Evolutionary conservation across 768 basidiomycete species (phyloP).

Genomic region (Leccinum broughii): DNA sequence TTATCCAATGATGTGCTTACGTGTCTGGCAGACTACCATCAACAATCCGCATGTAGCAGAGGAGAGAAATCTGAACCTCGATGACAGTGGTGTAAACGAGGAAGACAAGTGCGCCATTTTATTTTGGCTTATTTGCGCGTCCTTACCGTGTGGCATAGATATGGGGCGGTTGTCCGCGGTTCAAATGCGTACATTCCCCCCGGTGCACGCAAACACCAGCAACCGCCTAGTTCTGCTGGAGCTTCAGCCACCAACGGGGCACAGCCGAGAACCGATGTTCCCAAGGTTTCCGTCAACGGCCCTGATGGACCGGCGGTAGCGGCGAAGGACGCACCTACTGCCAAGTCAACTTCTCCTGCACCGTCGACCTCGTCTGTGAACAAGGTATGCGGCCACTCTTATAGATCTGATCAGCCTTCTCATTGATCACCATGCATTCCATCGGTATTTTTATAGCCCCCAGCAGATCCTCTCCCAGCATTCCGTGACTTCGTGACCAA

Average conservation of each 20-base stretch:
- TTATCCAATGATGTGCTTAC: constrained; percentile 13
- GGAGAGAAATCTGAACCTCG: constrained; percentile 67
- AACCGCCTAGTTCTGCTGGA: constrained; percentile 23
- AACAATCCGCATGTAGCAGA: constrained; percentile 88
- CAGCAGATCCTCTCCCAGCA: constrained; percentile 75
- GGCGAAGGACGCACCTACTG: constrained; percentile 43
- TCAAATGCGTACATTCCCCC: constrained; percentile 94
- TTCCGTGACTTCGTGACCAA: constrained; percentile 92
- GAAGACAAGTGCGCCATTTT: constrained; percentile 82
- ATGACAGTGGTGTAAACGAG: constrained; percentile 81
- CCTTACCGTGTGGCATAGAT: constrained; percentile 50
- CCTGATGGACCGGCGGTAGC: constrained; percentile 64
- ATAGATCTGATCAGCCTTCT: constrained; percentile 3
- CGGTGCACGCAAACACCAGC: constrained; percentile 62
- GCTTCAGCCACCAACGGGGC: constrained; percentile 30
- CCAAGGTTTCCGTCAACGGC: constrained; percentile 74
- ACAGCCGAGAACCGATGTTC: constrained; percentile 48
- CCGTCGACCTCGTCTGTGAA: constrained; percentile 45
- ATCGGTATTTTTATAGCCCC: constrained; percentile 43
- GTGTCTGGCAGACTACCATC: constrained; percentile 47
- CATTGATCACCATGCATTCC: constrained; percentile 6
- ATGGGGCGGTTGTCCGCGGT: constrained; percentile 87
- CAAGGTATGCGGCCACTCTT: constrained; percentile 46
- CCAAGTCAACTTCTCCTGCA: constrained; percentile 66
- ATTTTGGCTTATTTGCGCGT: constrained; percentile 19